Conservation (phyloP, 164 flowering plant genomes). For the Vitis amurensis region DNA sequence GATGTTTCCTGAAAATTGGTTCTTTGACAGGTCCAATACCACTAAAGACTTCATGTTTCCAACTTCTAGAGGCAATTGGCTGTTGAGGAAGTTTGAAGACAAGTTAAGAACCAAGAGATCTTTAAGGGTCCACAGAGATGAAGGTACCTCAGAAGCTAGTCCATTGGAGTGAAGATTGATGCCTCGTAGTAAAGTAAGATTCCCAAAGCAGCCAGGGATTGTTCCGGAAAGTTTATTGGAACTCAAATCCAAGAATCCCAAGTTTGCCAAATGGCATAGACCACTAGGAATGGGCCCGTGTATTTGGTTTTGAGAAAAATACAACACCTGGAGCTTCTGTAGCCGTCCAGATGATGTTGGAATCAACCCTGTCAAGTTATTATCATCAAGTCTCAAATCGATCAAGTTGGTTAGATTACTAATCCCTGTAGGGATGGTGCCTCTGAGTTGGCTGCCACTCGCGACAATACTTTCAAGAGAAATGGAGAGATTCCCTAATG, state of each 20-base stretch:
- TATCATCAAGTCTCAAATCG: background rate
- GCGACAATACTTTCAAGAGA: background rate
- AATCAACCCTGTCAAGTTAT: background rate
- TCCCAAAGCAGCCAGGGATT: background rate
- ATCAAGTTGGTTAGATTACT: background rate
- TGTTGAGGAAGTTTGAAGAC: background rate
- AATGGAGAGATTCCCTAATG: conserved; percentile 1
- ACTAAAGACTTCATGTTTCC: background rate
- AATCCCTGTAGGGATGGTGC: background rate
- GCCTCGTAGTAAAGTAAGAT: background rate
- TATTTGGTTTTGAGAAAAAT: background rate
- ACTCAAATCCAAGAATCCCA: conserved; percentile 1
- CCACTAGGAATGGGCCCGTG: background rate
- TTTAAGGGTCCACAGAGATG: background rate
- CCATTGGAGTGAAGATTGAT: background rate
- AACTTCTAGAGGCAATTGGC: conserved; percentile 1
- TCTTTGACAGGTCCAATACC: background rate
- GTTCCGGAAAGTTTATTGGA: background rate
- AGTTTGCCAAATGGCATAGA: background rate
- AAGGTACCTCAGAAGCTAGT: background rate
- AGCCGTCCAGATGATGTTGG: background rate
- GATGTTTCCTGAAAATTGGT: background rate
- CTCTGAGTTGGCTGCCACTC: background rate
- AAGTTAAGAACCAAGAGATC: background rate
- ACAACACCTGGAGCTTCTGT: background rate